Base-by-base conservation (phyloP, 2,329 filamentous ascomycete species). In the Fusarium domesticum region DNA sequence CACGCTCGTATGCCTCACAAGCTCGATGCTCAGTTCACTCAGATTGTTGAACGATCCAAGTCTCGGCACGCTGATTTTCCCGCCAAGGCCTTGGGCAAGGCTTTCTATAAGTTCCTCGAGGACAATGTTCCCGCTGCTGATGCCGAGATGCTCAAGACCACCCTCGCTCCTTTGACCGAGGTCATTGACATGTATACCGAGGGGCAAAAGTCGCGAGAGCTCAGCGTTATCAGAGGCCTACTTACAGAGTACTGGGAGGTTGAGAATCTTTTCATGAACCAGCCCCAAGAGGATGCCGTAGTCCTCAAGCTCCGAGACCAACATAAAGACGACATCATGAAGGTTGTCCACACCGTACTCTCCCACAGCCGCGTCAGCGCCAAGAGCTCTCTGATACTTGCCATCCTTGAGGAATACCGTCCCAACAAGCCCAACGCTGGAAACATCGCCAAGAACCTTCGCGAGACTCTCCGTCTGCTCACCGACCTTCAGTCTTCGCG, bases 1-100 rank as follows among this genome's bases (percentile, higher is more conserved):
- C 92, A 97, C 69, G 88, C 91, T 6, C 87, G 93, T 60, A 98
- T 97, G 87, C 93, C 93, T 0, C 85, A 92, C 65, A 96, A 92
- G 72, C 83, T 98, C 20, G 91, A 96, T 58, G 69, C 82, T 17
- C 83, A 81, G 53, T 85, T 98, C 55, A 83, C 84, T 11, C 87
- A 93, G 60, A 85, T 95, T 35, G 85, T 97, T 39, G 92, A 97
- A 47, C 85, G 87, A 48, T 83, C 90, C 33, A 87, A 84, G 67
- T 72, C 81, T 43, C 83, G 93, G 36, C 83, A 87, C 48, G 76
- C 79, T 8, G 93, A 98, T 63, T 98, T 98, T 75, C 93, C 93
- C 8, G 87, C 91, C 48, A 95, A 95, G 74, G 81, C 87, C 49
- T 77, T 98, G 34, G 74, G 79, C 52, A 95, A 95, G 75, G 84